Percentiles rank a stretch among this genome's conserved stretches.
Conservation (phyloP, 1,139 yeast species). For the Cylindricascospora bacillispora region DNA sequence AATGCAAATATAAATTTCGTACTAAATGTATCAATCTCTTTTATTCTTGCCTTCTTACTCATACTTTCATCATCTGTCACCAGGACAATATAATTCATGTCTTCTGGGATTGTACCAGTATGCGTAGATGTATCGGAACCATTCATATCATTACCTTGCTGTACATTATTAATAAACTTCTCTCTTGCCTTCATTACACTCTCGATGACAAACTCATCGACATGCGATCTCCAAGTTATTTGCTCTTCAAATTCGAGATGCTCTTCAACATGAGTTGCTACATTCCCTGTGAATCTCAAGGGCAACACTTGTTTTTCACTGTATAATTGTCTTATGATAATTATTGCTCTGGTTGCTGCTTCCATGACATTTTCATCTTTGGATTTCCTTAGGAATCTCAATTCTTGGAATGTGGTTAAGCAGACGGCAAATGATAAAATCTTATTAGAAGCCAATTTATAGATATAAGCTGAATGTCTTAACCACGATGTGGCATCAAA, state of each 20-base stretch:
- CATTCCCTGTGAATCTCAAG: constrained; percentile 52
- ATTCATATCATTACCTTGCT: constrained; percentile 1
- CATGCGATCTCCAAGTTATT: constrained; percentile 31
- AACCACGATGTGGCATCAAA: constrained; percentile 74
- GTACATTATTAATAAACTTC: constrained; percentile 12
- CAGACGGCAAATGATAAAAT: constrained; percentile 53
- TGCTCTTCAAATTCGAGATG: constrained; percentile 31
- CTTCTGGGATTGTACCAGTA: constrained; percentile 8
- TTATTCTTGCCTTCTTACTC: constrained; percentile 52
- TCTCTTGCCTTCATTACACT: constrained; percentile 25
- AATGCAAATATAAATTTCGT: constrained; percentile 25
- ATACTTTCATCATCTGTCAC: constrained; percentile 65
- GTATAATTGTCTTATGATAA: constrained; percentile 55
- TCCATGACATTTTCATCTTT: constrained; percentile 67
- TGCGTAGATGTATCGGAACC: not conserved
- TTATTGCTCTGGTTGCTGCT: constrained; percentile 70
- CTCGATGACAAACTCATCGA: constrained; percentile 30
- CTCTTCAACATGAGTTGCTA: constrained; percentile 48
- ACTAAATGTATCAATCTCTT: constrained; percentile 33
- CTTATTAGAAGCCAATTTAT: constrained; percentile 51
- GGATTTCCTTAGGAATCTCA: constrained; percentile 60
- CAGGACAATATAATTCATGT: constrained; percentile 45
- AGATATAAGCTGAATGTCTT: constrained; percentile 66
- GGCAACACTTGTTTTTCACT: constrained; percentile 46
- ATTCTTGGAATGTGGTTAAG: constrained; percentile 64